Evolutionary conservation across 2,329 filamentous ascomycete species (phyloP).

Genomic region (Ceratocystis huliohia): DNA sequence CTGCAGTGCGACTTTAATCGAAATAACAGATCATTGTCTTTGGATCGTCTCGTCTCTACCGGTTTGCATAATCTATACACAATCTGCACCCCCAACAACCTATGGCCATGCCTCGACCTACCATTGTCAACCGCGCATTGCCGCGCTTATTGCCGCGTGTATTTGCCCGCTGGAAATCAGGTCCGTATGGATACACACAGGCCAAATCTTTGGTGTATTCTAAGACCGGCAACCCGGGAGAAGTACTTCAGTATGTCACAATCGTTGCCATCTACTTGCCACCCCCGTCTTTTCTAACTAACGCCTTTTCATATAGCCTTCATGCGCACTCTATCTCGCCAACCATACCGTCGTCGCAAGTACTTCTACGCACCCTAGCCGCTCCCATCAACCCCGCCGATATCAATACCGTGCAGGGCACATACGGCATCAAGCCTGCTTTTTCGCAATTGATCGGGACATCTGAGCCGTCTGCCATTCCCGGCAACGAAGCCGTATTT

Average conservation of each 20-base stretch:
- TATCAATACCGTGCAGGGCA: constrained; percentile 95
- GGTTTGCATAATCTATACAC: constrained; percentile 22
- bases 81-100: background rate
- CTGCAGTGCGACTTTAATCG: background rate
- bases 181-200: constrained; percentile 69
- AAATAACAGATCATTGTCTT: background rate
- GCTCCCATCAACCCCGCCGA: constrained; percentile 94
- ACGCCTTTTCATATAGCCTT: constrained; percentile 34
- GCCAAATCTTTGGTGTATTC: constrained; percentile 70
- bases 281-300: too few relatives aligned
- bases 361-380: constrained; percentile 78
- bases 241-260: constrained; percentile 47
- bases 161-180: constrained; percentile 39
- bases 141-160: constrained; percentile 18
- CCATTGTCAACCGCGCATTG: constrained; percentile 1
- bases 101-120: constrained; percentile 4
- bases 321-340: constrained; percentile 69
- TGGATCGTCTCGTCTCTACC: background rate
- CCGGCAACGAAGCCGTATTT: constrained; percentile 86
- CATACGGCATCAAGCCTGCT: constrained; percentile 74
- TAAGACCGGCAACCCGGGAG: constrained; percentile 59
- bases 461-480: constrained; percentile 58
- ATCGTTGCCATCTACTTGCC: too few relatives aligned
- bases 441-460: constrained; percentile 71
- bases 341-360: constrained; percentile 46